Base-by-base conservation (phyloP, 345 rosid species). In the Corymbia maculata region DNA sequence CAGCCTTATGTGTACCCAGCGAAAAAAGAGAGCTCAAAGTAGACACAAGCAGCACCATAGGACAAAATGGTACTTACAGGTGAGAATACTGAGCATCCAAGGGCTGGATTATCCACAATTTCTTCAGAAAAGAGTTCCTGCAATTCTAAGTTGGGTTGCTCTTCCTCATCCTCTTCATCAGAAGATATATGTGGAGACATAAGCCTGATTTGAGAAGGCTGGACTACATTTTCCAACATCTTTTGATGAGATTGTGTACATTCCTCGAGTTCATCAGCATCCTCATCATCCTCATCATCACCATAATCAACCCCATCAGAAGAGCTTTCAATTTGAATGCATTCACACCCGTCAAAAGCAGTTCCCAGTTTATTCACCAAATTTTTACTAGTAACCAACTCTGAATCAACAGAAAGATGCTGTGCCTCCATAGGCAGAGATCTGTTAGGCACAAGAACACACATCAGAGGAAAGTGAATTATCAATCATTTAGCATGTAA, bases 231-330 rank as follows among this genome's bases (percentile, higher is more conserved):
- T 8, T 61, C 87, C 86, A 52, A 55, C 32, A 89, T 87, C 68
- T 89, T 90, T 87, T 85, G 86, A 36, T 89, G 87, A 36, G 30
- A 47, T 49, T 64, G 64, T 47, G 87, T 88, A 66, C 90, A 88
- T n/a, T 90, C 92, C 75, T 90, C 90, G 79, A 6, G 86, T 88
- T 87, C 86, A 45, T 75, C 30, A 19, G 52, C 91, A 85, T 91
- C 93, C 85, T 88, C 89, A 52, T 85, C 91, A 85, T 91, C 93
- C 85, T 88, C 89, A 52, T 85, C 90, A 89, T 89, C 92, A 79
- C 92, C 91, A 22, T 86, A 87, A 89, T 92, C 91, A 85, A 89
- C 92, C 42, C 91, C 91, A 84, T 92, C 94, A 61, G 92, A 91
- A 61, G 84, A 75, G 49, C 84, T 75, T 75, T 75, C 49, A 75